phyloP scores from a whole-genome alignment of 2,329 filamentous ascomycete species.

The Aureobasidium melanogenum region DNA sequence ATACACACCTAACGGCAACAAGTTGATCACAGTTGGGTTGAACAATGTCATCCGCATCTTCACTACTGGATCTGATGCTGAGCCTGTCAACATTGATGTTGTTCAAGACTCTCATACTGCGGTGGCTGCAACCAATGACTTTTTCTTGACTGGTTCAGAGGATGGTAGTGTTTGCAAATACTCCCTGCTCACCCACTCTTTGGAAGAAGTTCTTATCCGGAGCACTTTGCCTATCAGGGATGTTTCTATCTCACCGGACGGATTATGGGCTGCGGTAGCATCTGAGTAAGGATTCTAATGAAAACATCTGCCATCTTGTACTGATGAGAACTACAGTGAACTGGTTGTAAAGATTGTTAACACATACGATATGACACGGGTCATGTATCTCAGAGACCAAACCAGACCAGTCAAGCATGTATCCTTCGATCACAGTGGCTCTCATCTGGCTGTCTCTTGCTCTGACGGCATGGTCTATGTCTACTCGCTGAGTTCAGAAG shows the following conservation, averaged over 20 bases:
- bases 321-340: constrained; percentile 45
- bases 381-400: constrained; percentile 76
- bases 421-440: constrained; percentile 73
- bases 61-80: constrained; percentile 81
- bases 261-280: constrained; percentile 85
- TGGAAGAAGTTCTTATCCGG: constrained; percentile 75
- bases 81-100: constrained; percentile 87
- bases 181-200: constrained; percentile 62
- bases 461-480: constrained; percentile 85
- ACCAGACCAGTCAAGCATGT: constrained; percentile 83
- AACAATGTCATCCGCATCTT: constrained; percentile 93
- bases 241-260: constrained; percentile 70
- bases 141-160: constrained; percentile 83
- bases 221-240: constrained; percentile 82
- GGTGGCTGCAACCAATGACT: constrained; percentile 66
- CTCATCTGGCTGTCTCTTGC: constrained; percentile 69
- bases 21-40: constrained; percentile 81
- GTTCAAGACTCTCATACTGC: constrained; percentile 78
- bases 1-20: constrained; percentile 81
- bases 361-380: constrained; percentile 64
- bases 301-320: constrained; percentile 15
- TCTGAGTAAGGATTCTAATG: constrained; percentile 58
- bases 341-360: constrained; percentile 83
- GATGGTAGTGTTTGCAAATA: constrained; percentile 95
- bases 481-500: constrained; percentile 70